Base-by-base conservation (phyloP, 768 basidiomycete genomes). In the Mycena sanguinolenta region DNA sequence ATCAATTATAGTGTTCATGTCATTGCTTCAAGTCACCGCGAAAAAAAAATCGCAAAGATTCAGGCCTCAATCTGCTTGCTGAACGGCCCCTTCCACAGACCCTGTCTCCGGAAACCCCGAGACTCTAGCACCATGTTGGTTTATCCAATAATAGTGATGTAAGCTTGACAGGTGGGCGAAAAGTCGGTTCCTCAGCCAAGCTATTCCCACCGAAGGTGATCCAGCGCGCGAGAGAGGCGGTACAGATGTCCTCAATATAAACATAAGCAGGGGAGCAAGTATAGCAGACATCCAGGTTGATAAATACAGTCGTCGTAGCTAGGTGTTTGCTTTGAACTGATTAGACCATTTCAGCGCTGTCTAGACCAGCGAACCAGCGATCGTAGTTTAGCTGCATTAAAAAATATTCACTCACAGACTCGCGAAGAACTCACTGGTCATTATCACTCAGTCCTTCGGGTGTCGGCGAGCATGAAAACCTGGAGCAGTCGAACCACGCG, bases 361-460 rank as follows among this genome's bases (percentile, higher is more conserved):
- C 58, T 36, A 60, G 10, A 49, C 19, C 32, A 21, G 27, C 21
- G 44, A 49, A 27, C 39, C 39, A 58, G 14, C 39, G 38, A 4
- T 27, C 16, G 58, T 19, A 12, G 44, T 23, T 32, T 28, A 60
- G 58, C 28, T 34, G 30, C 58, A 59, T 27, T 57, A 23, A 23
- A 34, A 10, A 58, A 38, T 32, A 6, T 28, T n/a, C 13, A 1
- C 28, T 60, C 42, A 27, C 27, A 19, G 30, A 59, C 10, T 42
- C 25, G 17, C 27, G 58, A 46, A 60, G 59, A 49, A 60, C 28
- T n/a, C n/a, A n/a, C 42, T 23, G 30, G 30, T 16, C 50, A 55
- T 65, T 65, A n/a, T n/a, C n/a, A n/a, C n/a, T n/a, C n/a, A n/a
- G n/a, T 67, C 34, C 28, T 46, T 67, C 54, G n/a, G 42, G 42